phyloP scores from a whole-genome alignment of 2,329 filamentous ascomycete species.

The Pezicula neosporulosa region DNA sequence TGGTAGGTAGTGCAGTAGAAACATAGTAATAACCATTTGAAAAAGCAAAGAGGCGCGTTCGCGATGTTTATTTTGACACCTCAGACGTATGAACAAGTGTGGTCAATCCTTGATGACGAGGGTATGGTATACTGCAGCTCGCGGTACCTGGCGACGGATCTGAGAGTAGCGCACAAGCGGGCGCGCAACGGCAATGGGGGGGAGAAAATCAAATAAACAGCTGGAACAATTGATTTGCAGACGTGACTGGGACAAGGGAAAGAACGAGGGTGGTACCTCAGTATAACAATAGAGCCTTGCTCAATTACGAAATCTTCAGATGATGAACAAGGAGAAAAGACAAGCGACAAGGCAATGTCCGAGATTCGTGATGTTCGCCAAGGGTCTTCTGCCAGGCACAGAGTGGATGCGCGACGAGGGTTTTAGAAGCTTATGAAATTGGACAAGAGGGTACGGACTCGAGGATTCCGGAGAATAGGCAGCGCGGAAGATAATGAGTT shows the following conservation, averaged over 20 bases:
- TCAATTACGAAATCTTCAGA: constrained; percentile 24
- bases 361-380: constrained; percentile 23
- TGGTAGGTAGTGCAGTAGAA: constrained; percentile 21
- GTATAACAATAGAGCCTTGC: constrained; percentile 26
- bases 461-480: constrained; percentile 18
- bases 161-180: constrained; percentile 16
- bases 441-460: constrained; percentile 5
- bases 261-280: constrained; percentile 29
- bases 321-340: constrained; percentile 9
- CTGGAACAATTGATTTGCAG: background rate
- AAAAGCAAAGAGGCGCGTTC: constrained; percentile 23
- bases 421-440: constrained; percentile 16
- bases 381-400: constrained; percentile 15
- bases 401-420: constrained; percentile 26
- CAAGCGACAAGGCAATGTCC: constrained; percentile 28
- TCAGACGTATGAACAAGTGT: constrained; percentile 20
- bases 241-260: constrained; percentile 22
- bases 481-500: constrained; percentile 13
- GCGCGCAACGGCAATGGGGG: constrained; percentile 8
- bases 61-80: constrained; percentile 27
- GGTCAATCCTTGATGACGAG: constrained; percentile 29
- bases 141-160: constrained; percentile 25
- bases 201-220: background rate
- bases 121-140: constrained; percentile 22
- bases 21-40: constrained; percentile 28